A percentile compares a stretch with the other conserved stretches of the same genome.
phyloP scores from a whole-genome alignment of 495 filamentous ascomycete genomes.

The Neurospora sp. region DNA sequence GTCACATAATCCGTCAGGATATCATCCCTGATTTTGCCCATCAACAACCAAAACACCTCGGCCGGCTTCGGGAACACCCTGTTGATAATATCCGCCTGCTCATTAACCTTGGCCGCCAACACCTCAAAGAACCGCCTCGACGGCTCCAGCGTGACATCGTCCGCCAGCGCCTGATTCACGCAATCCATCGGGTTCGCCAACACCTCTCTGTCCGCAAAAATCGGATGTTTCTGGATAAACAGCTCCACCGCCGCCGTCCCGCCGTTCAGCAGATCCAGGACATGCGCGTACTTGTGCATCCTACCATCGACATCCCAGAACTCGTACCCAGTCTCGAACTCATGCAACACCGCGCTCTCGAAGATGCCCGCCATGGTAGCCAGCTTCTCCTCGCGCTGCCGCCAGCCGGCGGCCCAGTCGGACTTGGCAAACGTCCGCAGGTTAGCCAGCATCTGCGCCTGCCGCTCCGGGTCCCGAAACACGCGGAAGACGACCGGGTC shows the following conservation, averaged over 20 bases:
- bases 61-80: slow-evolving; percentile 72
- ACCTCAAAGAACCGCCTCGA: slow-evolving; percentile 72
- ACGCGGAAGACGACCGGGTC: slow-evolving; percentile 77
- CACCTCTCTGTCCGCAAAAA: slow-evolving; percentile 62
- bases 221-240: slow-evolving; percentile 78
- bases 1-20: slow-evolving; percentile 82
- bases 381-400: slow-evolving; percentile 57
- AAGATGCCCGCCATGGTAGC: slow-evolving; percentile 71
- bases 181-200: slow-evolving; percentile 76
- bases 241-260: slow-evolving; percentile 67
- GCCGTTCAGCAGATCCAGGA: slow-evolving; percentile 74
- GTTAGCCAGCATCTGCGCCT: slow-evolving; percentile 80
- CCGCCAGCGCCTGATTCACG: slow-evolving; percentile 53
- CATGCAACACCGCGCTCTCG: slow-evolving; percentile 77
- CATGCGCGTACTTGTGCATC: slow-evolving; percentile 82
- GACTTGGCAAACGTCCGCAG: slow-evolving; percentile 66
- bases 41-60: slow-evolving; percentile 63
- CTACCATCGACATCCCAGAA: slow-evolving; percentile 79
- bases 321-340: slow-evolving; percentile 88
- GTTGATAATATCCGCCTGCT: slow-evolving; percentile 75
- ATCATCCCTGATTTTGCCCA: slow-evolving; percentile 75
- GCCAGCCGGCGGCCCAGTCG: slow-evolving; percentile 68
- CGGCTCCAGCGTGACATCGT: slow-evolving; percentile 60
- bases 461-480: slow-evolving; percentile 77
- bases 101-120: slow-evolving; percentile 64